A percentile compares a stretch with the other conserved stretches of the same genome.
These are phyloP conservation scores for Aspergillus oerlinghausenensis DNA, from an alignment of 2,329 filamentous ascomycete species.

Conservation along the genomic window DNA sequence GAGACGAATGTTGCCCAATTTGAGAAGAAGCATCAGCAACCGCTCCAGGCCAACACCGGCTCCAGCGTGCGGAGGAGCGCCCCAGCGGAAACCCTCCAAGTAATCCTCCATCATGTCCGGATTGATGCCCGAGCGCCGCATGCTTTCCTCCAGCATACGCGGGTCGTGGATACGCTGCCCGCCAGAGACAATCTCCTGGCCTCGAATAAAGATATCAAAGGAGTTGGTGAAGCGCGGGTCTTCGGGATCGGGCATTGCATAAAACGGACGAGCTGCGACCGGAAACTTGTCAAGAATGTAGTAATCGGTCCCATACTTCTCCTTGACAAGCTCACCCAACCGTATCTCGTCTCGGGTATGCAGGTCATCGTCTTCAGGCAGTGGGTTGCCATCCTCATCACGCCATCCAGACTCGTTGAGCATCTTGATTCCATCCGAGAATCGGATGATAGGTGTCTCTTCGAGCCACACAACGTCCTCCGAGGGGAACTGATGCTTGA, in stretches of 20 bases:
- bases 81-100: slow-evolving; percentile 80
- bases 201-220: slow-evolving; percentile 90
- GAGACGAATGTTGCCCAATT: slow-evolving; percentile 83
- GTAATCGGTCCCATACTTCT: slow-evolving; percentile 85
- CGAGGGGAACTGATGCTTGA: slow-evolving; percentile 81
- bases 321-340: slow-evolving; percentile 75
- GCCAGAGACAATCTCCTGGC: slow-evolving; percentile 87
- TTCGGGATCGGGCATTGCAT: slow-evolving; percentile 77
- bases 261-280: slow-evolving; percentile 77
- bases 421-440: slow-evolving; percentile 73
- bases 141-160: slow-evolving; percentile 67
- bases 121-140: slow-evolving; percentile 70
- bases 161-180: slow-evolving; percentile 90
- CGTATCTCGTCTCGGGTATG: slow-evolving; percentile 82
- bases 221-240: slow-evolving; percentile 77
- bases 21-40: slow-evolving; percentile 77
- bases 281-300: slow-evolving; percentile 95
- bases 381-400: slow-evolving; percentile 68
- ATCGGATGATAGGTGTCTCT: slow-evolving; percentile 75
- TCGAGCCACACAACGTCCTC: slow-evolving; percentile 84
- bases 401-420: slow-evolving; percentile 72
- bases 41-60: slow-evolving; percentile 88
- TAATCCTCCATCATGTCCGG: slow-evolving; percentile 87
- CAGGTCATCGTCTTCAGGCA: slow-evolving; percentile 72
- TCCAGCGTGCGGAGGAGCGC: slow-evolving; percentile 82